Evolutionary conservation across 768 basidiomycete genomes (phyloP).

Genomic region (Trametes elegans): DNA sequence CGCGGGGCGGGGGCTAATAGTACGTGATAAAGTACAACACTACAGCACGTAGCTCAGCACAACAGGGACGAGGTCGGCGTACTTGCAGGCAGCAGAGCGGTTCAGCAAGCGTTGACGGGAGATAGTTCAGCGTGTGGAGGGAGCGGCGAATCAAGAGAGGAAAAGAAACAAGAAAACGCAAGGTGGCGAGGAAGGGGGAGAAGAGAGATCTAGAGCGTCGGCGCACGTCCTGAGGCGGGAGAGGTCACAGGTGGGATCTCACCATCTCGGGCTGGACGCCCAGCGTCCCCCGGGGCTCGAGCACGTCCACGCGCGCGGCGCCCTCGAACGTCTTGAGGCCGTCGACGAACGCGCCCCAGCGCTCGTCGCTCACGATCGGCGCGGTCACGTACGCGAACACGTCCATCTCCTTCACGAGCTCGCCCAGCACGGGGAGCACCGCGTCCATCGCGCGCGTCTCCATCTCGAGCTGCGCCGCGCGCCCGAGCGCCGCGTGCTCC

Average conservation of each 20-base stretch:
- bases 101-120: too few species aligned
- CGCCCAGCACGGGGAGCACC: slow-evolving; percentile 21
- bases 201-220: not conserved
- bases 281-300: slow-evolving; percentile 12
- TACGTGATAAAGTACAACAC: not conserved
- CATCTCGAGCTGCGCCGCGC: slow-evolving; percentile 41
- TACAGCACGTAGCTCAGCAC: slow-evolving; percentile 14
- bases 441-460: slow-evolving; percentile 24
- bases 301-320: slow-evolving; percentile 17
- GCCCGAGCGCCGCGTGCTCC: slow-evolving; percentile 42
- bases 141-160: not conserved
- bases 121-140: not conserved
- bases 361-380: slow-evolving; percentile 30
- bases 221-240: not conserved
- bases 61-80: slow-evolving; percentile 6
- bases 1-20: not conserved
- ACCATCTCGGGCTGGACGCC: slow-evolving; percentile 18
- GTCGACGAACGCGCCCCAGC: slow-evolving; percentile 29
- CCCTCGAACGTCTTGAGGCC: slow-evolving; percentile 22
- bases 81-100: not conserved
- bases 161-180: not conserved
- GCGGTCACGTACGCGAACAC: slow-evolving; percentile 27
- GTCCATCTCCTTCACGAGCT: slow-evolving; percentile 24
- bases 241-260: slow-evolving; percentile 22
- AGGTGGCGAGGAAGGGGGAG: not conserved